Evolutionary conservation across 805 yeast species (phyloP), one percentile per base, ranked within the genome.

Genomic region (Wickerhamomyces chambardii): DNA sequence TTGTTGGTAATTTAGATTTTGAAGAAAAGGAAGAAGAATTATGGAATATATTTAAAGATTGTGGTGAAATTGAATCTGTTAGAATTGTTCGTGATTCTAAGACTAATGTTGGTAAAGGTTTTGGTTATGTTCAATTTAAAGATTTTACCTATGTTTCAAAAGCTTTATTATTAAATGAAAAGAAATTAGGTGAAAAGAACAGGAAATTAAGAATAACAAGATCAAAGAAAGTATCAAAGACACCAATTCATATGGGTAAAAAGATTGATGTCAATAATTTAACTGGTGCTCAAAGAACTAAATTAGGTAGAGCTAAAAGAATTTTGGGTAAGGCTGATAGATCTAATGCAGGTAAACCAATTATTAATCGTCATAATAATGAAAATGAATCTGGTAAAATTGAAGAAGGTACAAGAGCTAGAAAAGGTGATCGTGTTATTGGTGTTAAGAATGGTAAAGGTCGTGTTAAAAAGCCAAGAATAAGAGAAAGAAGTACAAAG

Each of bases 31-130:
- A 92, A 58, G 98, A 92, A 56, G 69, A 76, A 25, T 64, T 92
- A 26, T 92, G 95, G 95, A 70, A 66, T 36, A 85, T 80, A 55
- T 92, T 92, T 62, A 67, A 65, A 41, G 57, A 49, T 3, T 66
- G 78, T 43, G 85, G 84, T 19, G 78, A 73, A 19, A 82, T 92
- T 36, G 95, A 87, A 55, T 80, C 83, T 42, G 96, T 92, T 24
- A 75, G 99, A 57, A 72, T 92, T 32, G 73, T 92, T 25, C 76
- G 99, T 54, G 99, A 92, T 55, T 63, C 95, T 15, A 85, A 85
- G 62, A 90, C 97, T 17, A 90, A 92, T 50, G 67, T 90, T 39
- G 99, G 98, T 43, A 92, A 92, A 62, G 99, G 99, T 6, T 89
- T 92, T 63, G 98, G 95, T 6, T 84, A 89, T 55, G 87, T 92